Conservation (phyloP, 2,329 filamentous ascomycete genomes). For the Calycina marina region DNA sequence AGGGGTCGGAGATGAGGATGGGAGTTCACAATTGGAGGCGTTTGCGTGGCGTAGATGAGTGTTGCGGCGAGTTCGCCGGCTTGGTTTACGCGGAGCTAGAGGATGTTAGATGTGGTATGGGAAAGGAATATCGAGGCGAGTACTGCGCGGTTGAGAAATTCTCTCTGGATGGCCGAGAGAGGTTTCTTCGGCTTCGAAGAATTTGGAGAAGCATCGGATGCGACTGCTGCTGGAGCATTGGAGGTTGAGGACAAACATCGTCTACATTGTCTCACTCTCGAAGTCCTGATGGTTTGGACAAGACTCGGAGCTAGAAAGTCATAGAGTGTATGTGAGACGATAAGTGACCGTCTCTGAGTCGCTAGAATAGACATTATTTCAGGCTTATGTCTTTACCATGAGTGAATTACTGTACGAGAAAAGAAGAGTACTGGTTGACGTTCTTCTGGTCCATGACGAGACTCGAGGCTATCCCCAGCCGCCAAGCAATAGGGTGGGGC, state of each 20-base stretch:
- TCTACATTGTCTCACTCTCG: constrained; percentile 5
- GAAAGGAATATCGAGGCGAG: constrained; percentile 13
- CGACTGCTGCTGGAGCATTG: too few relatives aligned
- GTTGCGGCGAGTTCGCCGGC: constrained; percentile 94
- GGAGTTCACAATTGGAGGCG: constrained; percentile 59
- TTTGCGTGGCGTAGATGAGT: constrained; percentile 85
- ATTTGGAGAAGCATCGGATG: constrained; percentile 1
- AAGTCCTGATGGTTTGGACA: constrained; percentile 8
- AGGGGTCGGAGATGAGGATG: constrained; percentile 80
- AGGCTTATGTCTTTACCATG: too few relatives aligned
- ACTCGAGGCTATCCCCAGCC: too few relatives aligned
- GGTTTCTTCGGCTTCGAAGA: constrained; percentile 26
- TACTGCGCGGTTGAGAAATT: constrained; percentile 63
- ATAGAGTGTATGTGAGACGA: constrained; percentile 17
- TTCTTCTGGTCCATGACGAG: too few relatives aligned
- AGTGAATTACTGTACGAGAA: too few relatives aligned
- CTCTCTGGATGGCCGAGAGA: constrained; percentile 53
- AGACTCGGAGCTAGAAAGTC: constrained; percentile 28
- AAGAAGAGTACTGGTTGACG: too few relatives aligned
- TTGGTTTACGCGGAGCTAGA: constrained; percentile 81
- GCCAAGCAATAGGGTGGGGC: too few relatives aligned
- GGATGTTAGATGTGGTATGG: background rate
- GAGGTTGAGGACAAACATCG: constrained; percentile 13
- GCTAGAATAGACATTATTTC: constrained; percentile 8
- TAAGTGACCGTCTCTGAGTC: constrained; percentile 6